Conservation (phyloP, 441 rosid genomes). For the Pelargonium citronellum region DNA sequence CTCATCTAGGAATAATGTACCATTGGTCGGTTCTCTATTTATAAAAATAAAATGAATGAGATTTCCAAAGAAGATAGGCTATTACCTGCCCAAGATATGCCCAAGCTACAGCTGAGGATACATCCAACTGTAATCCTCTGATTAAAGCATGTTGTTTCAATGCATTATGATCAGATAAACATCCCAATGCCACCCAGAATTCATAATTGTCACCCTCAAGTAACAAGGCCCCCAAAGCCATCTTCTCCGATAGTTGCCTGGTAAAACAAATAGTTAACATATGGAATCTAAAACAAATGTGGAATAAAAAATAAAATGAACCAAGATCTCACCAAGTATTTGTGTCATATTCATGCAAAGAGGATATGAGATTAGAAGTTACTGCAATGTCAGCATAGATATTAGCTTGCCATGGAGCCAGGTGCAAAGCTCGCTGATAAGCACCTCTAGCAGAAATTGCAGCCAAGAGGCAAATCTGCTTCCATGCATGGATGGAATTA, state of each 20-base stretch:
- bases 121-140: constrained; percentile 87
- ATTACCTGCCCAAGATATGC: constrained; percentile 86
- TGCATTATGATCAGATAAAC: constrained; percentile 58
- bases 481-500: constrained; percentile 63
- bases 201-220: constrained; percentile 76
- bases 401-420: constrained; percentile 91
- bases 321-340: constrained; percentile 52
- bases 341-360: constrained; percentile 32
- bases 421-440: constrained; percentile 70
- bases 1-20: background rate
- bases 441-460: constrained; percentile 61
- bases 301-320: constrained; percentile 19
- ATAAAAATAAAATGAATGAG: constrained; percentile 11
- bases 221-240: constrained; percentile 77
- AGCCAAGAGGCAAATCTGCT: constrained; percentile 48
- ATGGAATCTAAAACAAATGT: constrained; percentile 15
- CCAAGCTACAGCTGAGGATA: constrained; percentile 81
- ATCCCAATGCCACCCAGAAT: constrained; percentile 85
- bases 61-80: constrained; percentile 14
- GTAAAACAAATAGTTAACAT: constrained; percentile 33
- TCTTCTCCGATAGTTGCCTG: constrained; percentile 89
- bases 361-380: constrained; percentile 59
- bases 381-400: constrained; percentile 69
- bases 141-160: constrained; percentile 81
- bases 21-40: background rate